Percentiles rank a stretch among this genome's conserved stretches.
Evolutionary conservation across 2,329 filamentous ascomycete genomes (phyloP).

Genomic region (Periconia sp.): DNA sequence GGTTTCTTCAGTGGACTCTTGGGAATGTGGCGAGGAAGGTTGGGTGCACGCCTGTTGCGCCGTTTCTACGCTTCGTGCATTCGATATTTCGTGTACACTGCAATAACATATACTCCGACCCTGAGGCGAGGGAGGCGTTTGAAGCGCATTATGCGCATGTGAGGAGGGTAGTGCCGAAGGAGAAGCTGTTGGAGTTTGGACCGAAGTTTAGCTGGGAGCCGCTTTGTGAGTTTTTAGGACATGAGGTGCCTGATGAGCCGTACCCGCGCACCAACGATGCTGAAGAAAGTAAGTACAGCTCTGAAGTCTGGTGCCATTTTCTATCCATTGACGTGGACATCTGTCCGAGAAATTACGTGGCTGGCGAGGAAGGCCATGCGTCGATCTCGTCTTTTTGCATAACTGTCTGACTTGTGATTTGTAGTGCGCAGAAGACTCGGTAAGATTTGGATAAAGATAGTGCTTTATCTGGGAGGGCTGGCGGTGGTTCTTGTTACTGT

Average conservation of each 20-base stretch:
- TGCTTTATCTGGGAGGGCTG: too few relatives aligned
- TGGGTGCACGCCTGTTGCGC: constrained; percentile 13
- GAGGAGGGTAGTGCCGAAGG: constrained; percentile 20
- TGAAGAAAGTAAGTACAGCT: too few relatives aligned
- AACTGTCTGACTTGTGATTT: too few relatives aligned
- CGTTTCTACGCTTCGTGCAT: constrained; percentile 15
- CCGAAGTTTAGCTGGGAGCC: constrained; percentile 28
- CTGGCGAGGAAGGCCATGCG: too few relatives aligned
- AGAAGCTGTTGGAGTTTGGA: constrained; percentile 25
- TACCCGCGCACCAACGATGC: constrained; percentile 22
- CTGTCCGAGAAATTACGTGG: too few relatives aligned
- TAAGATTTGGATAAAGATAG: too few relatives aligned
- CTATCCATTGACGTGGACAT: too few relatives aligned
- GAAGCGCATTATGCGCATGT: constrained; percentile 21
- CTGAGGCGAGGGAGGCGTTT: constrained; percentile 18
- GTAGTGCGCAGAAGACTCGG: too few relatives aligned
- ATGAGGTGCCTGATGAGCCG: constrained; percentile 20
- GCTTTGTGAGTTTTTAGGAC: constrained; percentile 29
- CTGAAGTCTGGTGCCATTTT: too few relatives aligned
- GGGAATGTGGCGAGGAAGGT: constrained; percentile 3
- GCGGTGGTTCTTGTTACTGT: too few relatives aligned
- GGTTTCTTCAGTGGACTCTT: constrained; percentile 12
- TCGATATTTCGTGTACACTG: constrained; percentile 17
- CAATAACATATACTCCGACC: constrained; percentile 12
- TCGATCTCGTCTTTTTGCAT: too few relatives aligned